Base-by-base conservation (phyloP, 2,329 filamentous ascomycete species). In the Trichoderma sp. region DNA sequence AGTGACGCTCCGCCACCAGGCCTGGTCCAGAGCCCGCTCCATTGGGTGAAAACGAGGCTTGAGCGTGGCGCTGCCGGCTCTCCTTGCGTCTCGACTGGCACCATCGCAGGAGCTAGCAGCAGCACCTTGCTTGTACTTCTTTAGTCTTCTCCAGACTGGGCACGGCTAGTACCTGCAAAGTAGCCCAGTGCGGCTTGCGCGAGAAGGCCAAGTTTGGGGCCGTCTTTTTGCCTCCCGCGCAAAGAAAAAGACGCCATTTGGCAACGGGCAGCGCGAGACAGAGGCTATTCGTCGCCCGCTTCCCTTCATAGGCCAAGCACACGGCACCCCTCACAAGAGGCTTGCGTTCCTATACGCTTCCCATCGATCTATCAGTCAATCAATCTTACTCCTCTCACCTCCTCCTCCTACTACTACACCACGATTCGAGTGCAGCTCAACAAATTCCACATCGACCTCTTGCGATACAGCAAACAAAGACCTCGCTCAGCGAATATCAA, bases 31-130 rank as follows among this genome's bases (percentile, higher is more conserved):
- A 66, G 26, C 28, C 64, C 64, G 37, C 54, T n/a, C 39, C 37
- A 59, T 51, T 66, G 64, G 64, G 43, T 30, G 39, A 54, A 37
- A 66, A 59, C 64, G 26, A 49, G 54, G 39, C 39, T 66, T 28
- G 39, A 58, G 64, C 64, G 64, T 66, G 64, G 64, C 64, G 64
- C 54, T 66, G 64, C 64, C 64, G 64, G n/a, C n/a, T 21, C 34
- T 16, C 46, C 30, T 43, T 49, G 60, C 6, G 43, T 34, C 51
- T 39, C 49, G 60, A 64, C 46, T 64, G 60, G 60, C 49, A 61
- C 59, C 59, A 63, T 63, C 59, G 26, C 49, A 55, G 60, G 49
- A 64, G 60, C 59, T 63, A 63, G 46, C 46, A 63, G 21, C n/a
- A 63, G 46, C 46, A 63, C 30, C n/a, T 46, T 24, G 43, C 51